Percentiles rank a stretch among this genome's conserved stretches.
These are phyloP conservation scores for Babesia bovis DNA, from an alignment of 169 alveolate genomes.

Conservation along the genomic window DNA sequence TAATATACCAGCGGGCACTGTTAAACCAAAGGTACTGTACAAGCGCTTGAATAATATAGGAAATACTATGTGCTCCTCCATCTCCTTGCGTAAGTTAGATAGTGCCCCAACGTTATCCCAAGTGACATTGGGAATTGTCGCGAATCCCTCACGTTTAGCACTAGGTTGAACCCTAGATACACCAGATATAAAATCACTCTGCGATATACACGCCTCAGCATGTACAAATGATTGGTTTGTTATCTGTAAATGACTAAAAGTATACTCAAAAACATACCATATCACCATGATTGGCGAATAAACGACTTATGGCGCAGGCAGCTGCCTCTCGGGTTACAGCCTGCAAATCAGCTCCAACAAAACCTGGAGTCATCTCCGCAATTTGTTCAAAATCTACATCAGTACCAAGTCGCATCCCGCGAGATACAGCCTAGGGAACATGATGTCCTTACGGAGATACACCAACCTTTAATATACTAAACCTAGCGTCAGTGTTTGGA, in stretches of 20 bases:
- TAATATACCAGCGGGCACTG: slow-evolving; percentile 95
- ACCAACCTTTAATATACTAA: slow-evolving; percentile 73
- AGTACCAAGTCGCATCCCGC: slow-evolving; percentile 83
- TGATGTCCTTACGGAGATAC: not conserved
- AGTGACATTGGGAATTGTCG: slow-evolving; percentile 93
- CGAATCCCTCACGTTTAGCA: slow-evolving; percentile 94
- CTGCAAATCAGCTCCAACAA: slow-evolving; percentile 95
- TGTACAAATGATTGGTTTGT: not conserved
- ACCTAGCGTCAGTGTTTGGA: slow-evolving; percentile 91
- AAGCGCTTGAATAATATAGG: slow-evolving; percentile 90
- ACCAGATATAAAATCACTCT: slow-evolving; percentile 85
- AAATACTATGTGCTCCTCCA: slow-evolving; percentile 88
- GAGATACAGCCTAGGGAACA: slow-evolving; percentile 78
- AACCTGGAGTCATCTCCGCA: slow-evolving; percentile 86
- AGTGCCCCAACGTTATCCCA: slow-evolving; percentile 97
- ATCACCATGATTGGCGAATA: slow-evolving; percentile 8
- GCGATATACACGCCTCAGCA: slow-evolving; percentile 58
- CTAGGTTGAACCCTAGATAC: slow-evolving; percentile 87
- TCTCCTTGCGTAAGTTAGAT: slow-evolving; percentile 85
- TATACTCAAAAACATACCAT: not conserved
- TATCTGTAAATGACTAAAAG: not conserved
- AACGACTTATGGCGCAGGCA: slow-evolving; percentile 67
- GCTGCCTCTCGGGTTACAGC: slow-evolving; percentile 93
- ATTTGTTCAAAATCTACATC: slow-evolving; percentile 80
- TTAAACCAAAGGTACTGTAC: slow-evolving; percentile 88